These are phyloP conservation scores for Ogataea corticis DNA, from an alignment of 805 yeast species.

Conservation along the genomic window DNA sequence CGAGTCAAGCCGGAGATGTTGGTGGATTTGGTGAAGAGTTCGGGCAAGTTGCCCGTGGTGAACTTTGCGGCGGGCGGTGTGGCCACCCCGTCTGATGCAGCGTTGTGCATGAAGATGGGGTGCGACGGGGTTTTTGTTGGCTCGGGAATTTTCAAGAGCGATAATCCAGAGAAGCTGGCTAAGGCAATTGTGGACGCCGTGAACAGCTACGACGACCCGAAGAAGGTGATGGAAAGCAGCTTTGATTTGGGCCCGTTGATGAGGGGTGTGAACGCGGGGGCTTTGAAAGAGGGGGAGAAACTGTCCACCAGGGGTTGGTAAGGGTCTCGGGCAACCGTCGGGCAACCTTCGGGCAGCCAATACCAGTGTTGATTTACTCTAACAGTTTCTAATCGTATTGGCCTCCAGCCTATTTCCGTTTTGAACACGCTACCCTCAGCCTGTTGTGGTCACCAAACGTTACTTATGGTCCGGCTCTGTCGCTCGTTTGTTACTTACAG, in stretches of 20 bases:
- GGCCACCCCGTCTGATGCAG: constrained; percentile 88
- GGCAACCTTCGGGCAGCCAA: too few species aligned
- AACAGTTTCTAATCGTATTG: too few species aligned
- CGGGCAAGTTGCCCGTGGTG: constrained; percentile 74
- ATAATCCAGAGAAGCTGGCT: constrained; percentile 72
- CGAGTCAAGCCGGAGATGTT: constrained; percentile 62
- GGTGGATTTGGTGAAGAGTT: constrained; percentile 45
- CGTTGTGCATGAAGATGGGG: constrained; percentile 78
- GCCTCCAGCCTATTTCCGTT: too few species aligned
- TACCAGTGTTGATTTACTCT: too few species aligned
- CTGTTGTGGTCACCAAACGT: too few species aligned
- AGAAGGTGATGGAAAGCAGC: constrained; percentile 60
- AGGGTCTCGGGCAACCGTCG: too few species aligned
- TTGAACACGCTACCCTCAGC: too few species aligned
- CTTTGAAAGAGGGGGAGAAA: constrained; percentile 46
- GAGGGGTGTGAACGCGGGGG: constrained; percentile 67
- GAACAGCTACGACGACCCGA: constrained; percentile 64
- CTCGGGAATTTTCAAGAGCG: constrained; percentile 75
- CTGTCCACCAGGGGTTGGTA: constrained; percentile 57
- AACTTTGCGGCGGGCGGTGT: constrained; percentile 89
- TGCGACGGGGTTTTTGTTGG: constrained; percentile 79
- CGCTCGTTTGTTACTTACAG: too few species aligned
- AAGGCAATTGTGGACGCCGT: constrained; percentile 80
- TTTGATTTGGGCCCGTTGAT: constrained; percentile 73
- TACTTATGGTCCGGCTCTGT: too few species aligned